Evolutionary conservation across 2,329 filamentous ascomycete species (phyloP), one percentile per base, ranked within the genome.

Genomic region (Sporothrix dimorphospora): DNA sequence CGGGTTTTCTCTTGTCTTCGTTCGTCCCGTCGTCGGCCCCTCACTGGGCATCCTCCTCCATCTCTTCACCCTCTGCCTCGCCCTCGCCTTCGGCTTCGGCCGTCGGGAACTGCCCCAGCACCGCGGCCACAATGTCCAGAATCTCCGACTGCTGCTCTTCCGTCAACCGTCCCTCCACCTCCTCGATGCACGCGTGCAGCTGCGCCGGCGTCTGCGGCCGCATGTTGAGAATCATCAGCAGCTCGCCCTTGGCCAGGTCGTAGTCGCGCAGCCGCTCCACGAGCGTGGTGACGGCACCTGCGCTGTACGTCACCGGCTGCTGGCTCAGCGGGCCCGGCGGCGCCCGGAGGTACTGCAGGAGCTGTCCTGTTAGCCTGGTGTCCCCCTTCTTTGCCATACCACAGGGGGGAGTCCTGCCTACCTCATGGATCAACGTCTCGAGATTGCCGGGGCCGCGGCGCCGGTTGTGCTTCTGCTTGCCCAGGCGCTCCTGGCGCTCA

Each of bases 181-280:
- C 89, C 79, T 92, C 89, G 45, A 92, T 83, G 67, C 91, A 83
- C 19, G 87, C 87, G 77, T 90, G 90, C 75, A 92, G 82, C 61
- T 86, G 85, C 4, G 86, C 85, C 40, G 85, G 82, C 38, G 84
- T 87, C 27, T 84, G 83, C 0, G 90, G 90, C 12, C 90, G 85
- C 57, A 91, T 81, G 78, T 92, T 92, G 76, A 92, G 79, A 65
- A 92, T 86, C 87, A 91, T 91, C 77, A 92, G 82, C 71, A 90
- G 81, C 80, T 92, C 90, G 70, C 88, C 88, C 82, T 92, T 92
- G 80, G 88, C 87, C 71, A 92, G 84, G 61, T 88, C 84, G 79
- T 86, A 91, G 0, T 82, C 83, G 12, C 85, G 84, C 67, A 92
- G 81, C 30, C 81, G 83, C 76, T 86, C 81, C 53, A 92, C 82